Evolutionary conservation across 2,329 filamentous ascomycete species (phyloP).

Genomic region (Dactylella cylindrospora): DNA sequence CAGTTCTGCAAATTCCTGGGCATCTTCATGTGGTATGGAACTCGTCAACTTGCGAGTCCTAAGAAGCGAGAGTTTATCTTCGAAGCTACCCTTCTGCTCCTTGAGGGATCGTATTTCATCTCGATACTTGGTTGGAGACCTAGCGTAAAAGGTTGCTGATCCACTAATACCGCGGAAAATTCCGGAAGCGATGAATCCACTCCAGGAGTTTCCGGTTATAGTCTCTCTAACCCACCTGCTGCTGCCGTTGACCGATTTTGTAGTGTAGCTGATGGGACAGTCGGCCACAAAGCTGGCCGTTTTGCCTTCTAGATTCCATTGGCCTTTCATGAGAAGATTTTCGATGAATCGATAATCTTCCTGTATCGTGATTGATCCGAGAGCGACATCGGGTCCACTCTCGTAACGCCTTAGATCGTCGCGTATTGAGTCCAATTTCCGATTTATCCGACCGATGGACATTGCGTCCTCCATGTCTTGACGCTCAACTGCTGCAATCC

Average conservation of each 20-base stretch:
- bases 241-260: slow-evolving; percentile 15
- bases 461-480: slow-evolving; percentile 8
- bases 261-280: slow-evolving; percentile 12
- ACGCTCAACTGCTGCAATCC: neutral
- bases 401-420: slow-evolving; percentile 6
- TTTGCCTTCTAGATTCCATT: neutral
- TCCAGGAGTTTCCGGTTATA: slow-evolving; percentile 2
- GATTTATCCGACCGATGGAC: neutral
- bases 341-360: slow-evolving; percentile 16
- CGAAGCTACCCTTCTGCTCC: neutral
- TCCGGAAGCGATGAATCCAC: neutral
- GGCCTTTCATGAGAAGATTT: slow-evolving; percentile 6
- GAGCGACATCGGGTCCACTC: slow-evolving; percentile 13
- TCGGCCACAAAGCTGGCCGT: slow-evolving; percentile 5
- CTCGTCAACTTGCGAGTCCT: neutral
- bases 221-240: slow-evolving; percentile 16
- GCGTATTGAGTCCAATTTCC: neutral
- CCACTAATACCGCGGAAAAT: slow-evolving; percentile 11
- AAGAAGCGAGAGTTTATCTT: slow-evolving; percentile 3
- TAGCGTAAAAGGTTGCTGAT: slow-evolving; percentile 14
- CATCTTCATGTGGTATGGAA: neutral
- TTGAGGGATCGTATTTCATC: slow-evolving; percentile 4
- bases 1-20: neutral
- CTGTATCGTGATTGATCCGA: slow-evolving; percentile 5
- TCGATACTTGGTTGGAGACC: slow-evolving; percentile 1